Evolutionary conservation across 345 rosid genomes (phyloP).

Genomic region (Corchorus capsularis): DNA sequence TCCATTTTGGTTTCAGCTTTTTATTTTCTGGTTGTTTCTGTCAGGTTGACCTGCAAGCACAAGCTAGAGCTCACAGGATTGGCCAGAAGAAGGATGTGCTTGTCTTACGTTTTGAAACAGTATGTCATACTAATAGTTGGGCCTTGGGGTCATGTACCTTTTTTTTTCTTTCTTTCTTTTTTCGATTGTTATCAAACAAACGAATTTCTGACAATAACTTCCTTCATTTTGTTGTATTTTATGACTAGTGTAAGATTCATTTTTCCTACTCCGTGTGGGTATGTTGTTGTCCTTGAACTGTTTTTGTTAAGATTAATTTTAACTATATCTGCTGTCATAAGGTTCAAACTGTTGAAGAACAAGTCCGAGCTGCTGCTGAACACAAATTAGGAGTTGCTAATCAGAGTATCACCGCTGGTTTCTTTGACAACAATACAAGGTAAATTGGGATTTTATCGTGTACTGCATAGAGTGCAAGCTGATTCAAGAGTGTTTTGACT

Average conservation of each 20-base stretch:
- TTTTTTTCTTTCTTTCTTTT: too few species aligned
- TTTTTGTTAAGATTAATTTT: not conserved
- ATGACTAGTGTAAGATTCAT: not conserved
- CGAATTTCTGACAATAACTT: not conserved
- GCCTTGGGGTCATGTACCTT: not conserved
- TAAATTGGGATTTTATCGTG: slow-evolving; percentile 23
- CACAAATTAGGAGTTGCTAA: slow-evolving; percentile 97
- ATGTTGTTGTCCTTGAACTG: not conserved
- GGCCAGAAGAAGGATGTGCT: slow-evolving; percentile 99
- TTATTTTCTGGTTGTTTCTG: slow-evolving; percentile 4
- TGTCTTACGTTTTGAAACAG: slow-evolving; percentile 94
- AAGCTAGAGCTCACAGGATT: slow-evolving; percentile 95
- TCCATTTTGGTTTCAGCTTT: not conserved
- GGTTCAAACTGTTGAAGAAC: slow-evolving; percentile 97
- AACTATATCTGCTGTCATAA: slow-evolving; percentile 29
- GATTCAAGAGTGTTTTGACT: slow-evolving; percentile 14
- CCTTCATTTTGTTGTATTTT: not conserved
- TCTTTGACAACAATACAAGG: slow-evolving; percentile 96
- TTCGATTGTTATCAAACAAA: not conserved
- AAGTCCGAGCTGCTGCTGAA: slow-evolving; percentile 94
- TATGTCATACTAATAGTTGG: slow-evolving; percentile 28
- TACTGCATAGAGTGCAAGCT: not conserved
- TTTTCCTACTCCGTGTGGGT: not conserved
- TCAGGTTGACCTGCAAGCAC: slow-evolving; percentile 98
- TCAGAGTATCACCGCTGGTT: slow-evolving; percentile 97